phyloP scores from a whole-genome alignment of 2,329 filamentous ascomycete species.

The Penicillium sp. region DNA sequence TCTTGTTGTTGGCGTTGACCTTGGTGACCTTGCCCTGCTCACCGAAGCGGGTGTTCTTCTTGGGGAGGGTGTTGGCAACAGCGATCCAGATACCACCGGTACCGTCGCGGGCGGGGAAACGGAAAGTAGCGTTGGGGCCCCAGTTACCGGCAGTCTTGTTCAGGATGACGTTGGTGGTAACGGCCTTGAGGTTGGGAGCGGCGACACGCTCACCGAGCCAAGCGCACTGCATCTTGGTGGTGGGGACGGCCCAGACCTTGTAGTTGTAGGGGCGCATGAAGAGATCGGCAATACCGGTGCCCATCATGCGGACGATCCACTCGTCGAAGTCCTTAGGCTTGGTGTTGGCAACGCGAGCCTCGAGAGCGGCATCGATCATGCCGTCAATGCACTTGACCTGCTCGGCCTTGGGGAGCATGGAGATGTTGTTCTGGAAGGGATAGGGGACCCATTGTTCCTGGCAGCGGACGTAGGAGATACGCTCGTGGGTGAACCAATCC shows the following conservation, averaged over 20 bases:
- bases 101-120: conserved; percentile 91
- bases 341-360: conserved; percentile 77
- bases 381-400: conserved; percentile 93
- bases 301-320: conserved; percentile 94
- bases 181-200: conserved; percentile 89
- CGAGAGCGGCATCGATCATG: conserved; percentile 90
- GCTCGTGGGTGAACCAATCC: conserved; percentile 97
- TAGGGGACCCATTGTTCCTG: conserved; percentile 96
- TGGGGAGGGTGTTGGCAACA: conserved; percentile 86
- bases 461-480: conserved; percentile 98
- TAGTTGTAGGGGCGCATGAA: conserved; percentile 99
- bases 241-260: conserved; percentile 99
- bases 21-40: conserved; percentile 79
- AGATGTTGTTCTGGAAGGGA: conserved; percentile 99
- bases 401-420: conserved; percentile 95
- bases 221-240: conserved; percentile 98
- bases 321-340: conserved; percentile 98
- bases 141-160: conserved; percentile 96
- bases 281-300: conserved; percentile 81
- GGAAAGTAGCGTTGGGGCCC: conserved; percentile 98
- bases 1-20: conserved; percentile 82
- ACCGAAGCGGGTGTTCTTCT: conserved; percentile 89
- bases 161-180: conserved; percentile 91
- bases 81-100: conserved; percentile 99
- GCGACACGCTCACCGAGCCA: conserved; percentile 99